Conservation (phyloP, 371 early-diverging fungal species). For the Basidiobolus heterosporus region DNA sequence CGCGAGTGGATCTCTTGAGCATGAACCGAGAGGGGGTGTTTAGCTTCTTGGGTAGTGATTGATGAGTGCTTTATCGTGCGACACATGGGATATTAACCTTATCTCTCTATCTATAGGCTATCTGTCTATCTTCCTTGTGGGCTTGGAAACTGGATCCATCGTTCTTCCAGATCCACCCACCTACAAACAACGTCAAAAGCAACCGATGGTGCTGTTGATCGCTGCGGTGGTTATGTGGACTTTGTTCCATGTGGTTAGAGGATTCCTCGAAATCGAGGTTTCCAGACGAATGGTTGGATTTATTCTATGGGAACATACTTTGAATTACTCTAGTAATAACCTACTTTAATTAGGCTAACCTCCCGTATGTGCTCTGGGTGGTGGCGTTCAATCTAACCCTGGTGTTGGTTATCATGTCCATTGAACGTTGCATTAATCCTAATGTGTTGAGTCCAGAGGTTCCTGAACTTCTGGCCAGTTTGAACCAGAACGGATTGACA, state of each 20-base stretch:
- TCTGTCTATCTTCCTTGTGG: conserved; percentile 57
- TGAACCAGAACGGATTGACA: conserved; percentile 65
- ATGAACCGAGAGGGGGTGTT: conserved; percentile 86
- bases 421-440: conserved; percentile 22
- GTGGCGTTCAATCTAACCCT: conserved; percentile 42
- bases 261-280: conserved; percentile 23
- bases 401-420: conserved; percentile 27
- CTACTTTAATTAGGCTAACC: conserved; percentile 34
- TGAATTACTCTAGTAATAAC: too few species aligned
- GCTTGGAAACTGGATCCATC: conserved; percentile 39
- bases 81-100: background rate
- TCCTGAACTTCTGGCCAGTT: conserved; percentile 40
- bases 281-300: conserved; percentile 49
- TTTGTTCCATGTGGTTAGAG: conserved; percentile 15
- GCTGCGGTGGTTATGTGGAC: conserved; percentile 14
- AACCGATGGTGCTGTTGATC: conserved; percentile 22
- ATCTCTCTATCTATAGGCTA: conserved; percentile 36
- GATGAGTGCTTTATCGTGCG: background rate
- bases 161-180: conserved; percentile 26
- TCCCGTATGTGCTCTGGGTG: conserved; percentile 60
- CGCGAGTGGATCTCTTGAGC: conserved; percentile 54
- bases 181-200: conserved; percentile 18
- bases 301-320: too few species aligned
- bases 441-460: conserved; percentile 12
- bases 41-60: conserved; percentile 44